Conservation (phyloP, 106 monocot species). For the Hemerocallis citrina region DNA sequence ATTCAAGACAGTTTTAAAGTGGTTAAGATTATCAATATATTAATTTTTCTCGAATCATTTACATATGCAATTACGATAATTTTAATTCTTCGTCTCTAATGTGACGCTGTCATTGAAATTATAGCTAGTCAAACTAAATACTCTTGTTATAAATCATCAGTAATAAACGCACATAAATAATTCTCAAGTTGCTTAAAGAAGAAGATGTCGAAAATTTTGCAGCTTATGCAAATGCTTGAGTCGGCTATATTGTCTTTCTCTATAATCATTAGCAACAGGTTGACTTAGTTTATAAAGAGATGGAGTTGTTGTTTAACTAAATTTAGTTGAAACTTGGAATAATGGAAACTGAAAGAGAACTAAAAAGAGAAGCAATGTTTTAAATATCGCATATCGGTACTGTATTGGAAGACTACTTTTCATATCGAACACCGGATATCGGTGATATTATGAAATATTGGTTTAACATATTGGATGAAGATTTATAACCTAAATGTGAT, state of each 20-base stretch:
- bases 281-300: too few relatives aligned
- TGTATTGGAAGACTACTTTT: too few relatives aligned
- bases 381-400: neutral
- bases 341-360: neutral
- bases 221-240: neutral
- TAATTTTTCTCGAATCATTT: neutral
- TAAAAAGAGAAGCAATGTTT: neutral
- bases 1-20: neutral
- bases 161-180: neutral
- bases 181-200: neutral
- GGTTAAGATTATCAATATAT: neutral
- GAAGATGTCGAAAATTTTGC: neutral
- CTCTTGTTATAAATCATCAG: neutral
- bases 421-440: too few relatives aligned
- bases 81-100: neutral
- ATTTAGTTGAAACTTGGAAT: neutral
- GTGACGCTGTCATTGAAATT: neutral
- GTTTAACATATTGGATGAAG: too few relatives aligned
- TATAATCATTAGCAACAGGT: too few relatives aligned
- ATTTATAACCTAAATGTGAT: too few relatives aligned
- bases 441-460: too few relatives aligned
- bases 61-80: too few relatives aligned
- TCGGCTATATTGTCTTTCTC: neutral
- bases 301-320: neutral
- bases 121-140: neutral